phyloP scores from a whole-genome alignment of 2,329 filamentous ascomycete genomes.

The Thelonectria blattea region DNA sequence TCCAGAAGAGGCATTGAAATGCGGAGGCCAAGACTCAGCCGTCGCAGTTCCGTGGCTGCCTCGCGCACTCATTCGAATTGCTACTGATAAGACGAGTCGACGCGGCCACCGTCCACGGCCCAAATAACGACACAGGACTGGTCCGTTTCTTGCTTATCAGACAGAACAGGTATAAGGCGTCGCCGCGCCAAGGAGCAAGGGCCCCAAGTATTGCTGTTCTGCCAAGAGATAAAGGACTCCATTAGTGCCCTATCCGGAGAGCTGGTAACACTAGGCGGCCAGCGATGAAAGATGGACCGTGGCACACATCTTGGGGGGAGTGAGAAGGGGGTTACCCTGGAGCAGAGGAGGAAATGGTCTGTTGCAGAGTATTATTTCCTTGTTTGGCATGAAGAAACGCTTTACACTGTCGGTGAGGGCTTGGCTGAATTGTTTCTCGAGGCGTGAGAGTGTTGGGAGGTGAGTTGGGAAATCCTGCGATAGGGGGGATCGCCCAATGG shows the following conservation, averaged over 20 bases:
- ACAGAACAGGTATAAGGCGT: background rate
- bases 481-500: background rate
- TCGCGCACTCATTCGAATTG: background rate
- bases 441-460: background rate
- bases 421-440: background rate
- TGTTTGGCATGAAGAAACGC: background rate
- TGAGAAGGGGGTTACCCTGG: background rate
- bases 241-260: slow-evolving; percentile 3
- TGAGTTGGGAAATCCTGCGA: background rate
- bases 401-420: background rate
- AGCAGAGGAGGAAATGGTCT: background rate
- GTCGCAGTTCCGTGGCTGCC: background rate
- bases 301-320: background rate
- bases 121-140: slow-evolving; percentile 9
- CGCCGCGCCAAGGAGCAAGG: background rate
- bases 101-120: background rate
- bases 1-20: background rate
- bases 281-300: background rate
- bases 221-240: slow-evolving; percentile 14
- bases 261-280: background rate
- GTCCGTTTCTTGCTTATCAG: slow-evolving; percentile 7
- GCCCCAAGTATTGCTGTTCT: background rate
- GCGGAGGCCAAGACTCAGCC: background rate
- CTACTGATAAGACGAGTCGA: slow-evolving; percentile 1
- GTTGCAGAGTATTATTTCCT: background rate